phyloP scores from a whole-genome alignment of 164 flowering plant species.

The Macadamia integrifolia region DNA sequence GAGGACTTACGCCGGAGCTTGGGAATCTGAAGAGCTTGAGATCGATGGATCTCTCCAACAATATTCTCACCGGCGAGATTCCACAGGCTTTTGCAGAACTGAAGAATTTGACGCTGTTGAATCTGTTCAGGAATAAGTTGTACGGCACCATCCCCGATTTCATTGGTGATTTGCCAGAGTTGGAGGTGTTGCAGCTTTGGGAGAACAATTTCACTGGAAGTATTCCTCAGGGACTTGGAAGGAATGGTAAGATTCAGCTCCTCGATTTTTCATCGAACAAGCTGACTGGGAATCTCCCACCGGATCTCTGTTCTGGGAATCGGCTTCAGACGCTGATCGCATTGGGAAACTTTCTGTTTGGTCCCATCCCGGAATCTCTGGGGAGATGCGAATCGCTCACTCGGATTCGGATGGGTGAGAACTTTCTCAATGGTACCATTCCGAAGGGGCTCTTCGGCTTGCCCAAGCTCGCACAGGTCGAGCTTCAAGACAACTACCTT shows the following conservation, averaged over 20 bases:
- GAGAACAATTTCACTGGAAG: slow-evolving; percentile 90
- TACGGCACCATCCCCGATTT: slow-evolving; percentile 84
- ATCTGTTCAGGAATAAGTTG: slow-evolving; percentile 79
- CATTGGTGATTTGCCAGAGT: slow-evolving; percentile 64
- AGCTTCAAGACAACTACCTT: slow-evolving; percentile 73
- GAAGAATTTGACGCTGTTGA: slow-evolving; percentile 71
- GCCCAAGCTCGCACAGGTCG: slow-evolving; percentile 69
- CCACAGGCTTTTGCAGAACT: slow-evolving; percentile 54
- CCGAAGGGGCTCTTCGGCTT: slow-evolving; percentile 69
- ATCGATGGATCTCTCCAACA: slow-evolving; percentile 91
- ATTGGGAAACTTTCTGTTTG: slow-evolving; percentile 68
- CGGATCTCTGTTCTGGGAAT: slow-evolving; percentile 60
- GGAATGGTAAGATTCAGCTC: slow-evolving; percentile 48
- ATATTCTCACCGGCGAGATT: slow-evolving; percentile 67
- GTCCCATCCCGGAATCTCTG: slow-evolving; percentile 75
- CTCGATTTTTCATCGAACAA: slow-evolving; percentile 85
- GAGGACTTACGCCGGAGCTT: slow-evolving; percentile 52
- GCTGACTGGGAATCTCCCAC: slow-evolving; percentile 75
- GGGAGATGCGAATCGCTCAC: slow-evolving; percentile 66
- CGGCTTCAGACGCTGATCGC: slow-evolving; percentile 68
- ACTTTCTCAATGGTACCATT: slow-evolving; percentile 81
- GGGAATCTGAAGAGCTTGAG: slow-evolving; percentile 68
- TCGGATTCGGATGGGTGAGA: slow-evolving; percentile 84
- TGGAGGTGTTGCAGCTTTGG: slow-evolving; percentile 93
- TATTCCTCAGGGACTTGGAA: slow-evolving; percentile 66